phyloP scores from a whole-genome alignment of 495 filamentous ascomycete genomes.

The Hapsidospora chrysogenum region DNA sequence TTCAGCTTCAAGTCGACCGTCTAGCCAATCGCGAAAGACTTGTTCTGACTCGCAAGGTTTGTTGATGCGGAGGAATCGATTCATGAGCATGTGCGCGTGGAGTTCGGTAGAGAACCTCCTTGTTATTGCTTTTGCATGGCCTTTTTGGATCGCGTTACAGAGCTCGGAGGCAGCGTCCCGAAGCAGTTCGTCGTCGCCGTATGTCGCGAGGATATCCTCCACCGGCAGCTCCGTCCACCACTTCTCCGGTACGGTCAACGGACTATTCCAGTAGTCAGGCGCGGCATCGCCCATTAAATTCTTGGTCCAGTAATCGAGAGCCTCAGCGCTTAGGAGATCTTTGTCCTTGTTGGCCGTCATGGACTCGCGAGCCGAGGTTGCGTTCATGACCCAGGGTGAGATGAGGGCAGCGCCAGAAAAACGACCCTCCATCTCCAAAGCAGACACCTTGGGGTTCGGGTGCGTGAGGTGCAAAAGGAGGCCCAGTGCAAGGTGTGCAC shows the following conservation, averaged over 20 bases:
- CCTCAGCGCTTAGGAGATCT: background rate
- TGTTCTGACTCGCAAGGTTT: background rate
- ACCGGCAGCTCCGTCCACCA: background rate
- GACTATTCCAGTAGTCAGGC: background rate
- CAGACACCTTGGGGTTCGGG: background rate
- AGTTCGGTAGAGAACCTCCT: background rate
- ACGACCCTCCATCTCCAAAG: background rate
- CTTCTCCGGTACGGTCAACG: background rate
- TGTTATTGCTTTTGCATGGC: background rate
- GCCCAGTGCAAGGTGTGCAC: background rate
- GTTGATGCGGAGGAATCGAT: background rate
- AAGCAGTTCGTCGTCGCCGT: background rate
- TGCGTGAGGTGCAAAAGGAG: background rate
- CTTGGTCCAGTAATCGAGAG: background rate
- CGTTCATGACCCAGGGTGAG: background rate
- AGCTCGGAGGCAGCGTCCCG: background rate
- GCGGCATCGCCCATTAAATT: background rate
- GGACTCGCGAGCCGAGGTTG: background rate
- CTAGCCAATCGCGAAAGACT: background rate
- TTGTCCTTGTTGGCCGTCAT: background rate
- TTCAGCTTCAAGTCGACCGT: no score
- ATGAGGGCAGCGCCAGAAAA: background rate
- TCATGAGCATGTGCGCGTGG: background rate
- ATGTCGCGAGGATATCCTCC: background rate
- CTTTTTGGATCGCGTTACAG: background rate